A percentile compares a stretch with the other conserved stretches of the same genome.
phyloP scores from a whole-genome alignment of 179 eudicot species.

The Corrigiola litoralis region DNA sequence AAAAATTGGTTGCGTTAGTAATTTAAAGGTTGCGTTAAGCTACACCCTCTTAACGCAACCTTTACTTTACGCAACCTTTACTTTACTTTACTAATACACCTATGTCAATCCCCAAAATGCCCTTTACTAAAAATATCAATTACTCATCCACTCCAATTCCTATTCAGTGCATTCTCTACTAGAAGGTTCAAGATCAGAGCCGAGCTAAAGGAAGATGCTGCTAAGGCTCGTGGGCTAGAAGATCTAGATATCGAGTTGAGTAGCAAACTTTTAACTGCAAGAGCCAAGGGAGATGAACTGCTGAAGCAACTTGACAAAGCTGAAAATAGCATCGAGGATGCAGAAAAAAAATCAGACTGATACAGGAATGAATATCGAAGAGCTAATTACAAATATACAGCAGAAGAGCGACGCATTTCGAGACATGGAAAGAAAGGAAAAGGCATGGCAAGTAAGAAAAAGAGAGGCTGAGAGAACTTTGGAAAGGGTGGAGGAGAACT shows the following conservation, averaged over 20 bases:
- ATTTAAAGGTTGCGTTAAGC: too few relatives aligned
- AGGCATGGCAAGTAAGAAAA: slow-evolving; percentile 17
- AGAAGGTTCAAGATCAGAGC: slow-evolving; percentile 13
- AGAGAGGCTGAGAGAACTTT: slow-evolving; percentile 29
- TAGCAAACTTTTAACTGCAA: slow-evolving; percentile 13
- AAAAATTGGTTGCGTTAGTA: too few relatives aligned
- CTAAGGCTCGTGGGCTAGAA: slow-evolving; percentile 35
- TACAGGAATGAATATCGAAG: slow-evolving; percentile 22
- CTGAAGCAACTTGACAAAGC: slow-evolving; percentile 31
- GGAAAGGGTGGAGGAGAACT: slow-evolving; percentile 31
- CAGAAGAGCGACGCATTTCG: slow-evolving; percentile 21
- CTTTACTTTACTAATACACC: too few relatives aligned
- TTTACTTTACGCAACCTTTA: too few relatives aligned
- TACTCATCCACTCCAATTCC: too few relatives aligned
- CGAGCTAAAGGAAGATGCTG: slow-evolving; percentile 24
- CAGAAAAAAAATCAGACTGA: slow-evolving; percentile 27
- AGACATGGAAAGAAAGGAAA: slow-evolving; percentile 32
- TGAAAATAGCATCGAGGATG: slow-evolving; percentile 25
- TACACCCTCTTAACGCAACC: too few relatives aligned
- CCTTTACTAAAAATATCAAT: too few relatives aligned
- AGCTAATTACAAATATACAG: slow-evolving; percentile 24
- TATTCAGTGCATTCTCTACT: slow-evolving; percentile 18
- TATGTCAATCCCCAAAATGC: too few relatives aligned
- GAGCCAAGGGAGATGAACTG: slow-evolving; percentile 29
- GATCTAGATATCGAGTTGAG: slow-evolving; percentile 21